Evolutionary conservation across 495 filamentous ascomycete genomes (phyloP).

Genomic region (Polyplosphaeria fusca): DNA sequence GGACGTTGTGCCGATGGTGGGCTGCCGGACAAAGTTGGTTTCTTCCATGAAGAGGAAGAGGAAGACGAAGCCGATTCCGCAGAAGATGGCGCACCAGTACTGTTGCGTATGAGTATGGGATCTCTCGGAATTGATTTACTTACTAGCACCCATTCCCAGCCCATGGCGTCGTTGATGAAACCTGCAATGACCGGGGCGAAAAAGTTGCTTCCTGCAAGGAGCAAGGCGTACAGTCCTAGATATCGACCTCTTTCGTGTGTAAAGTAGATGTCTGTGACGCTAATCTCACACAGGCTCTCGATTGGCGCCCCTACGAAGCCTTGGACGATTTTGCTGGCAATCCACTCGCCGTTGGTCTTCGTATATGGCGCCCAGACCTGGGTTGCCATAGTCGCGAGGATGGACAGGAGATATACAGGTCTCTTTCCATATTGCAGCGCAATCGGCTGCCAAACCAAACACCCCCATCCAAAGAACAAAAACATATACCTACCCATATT

Average conservation of each 20-base stretch:
- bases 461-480: constrained; percentile 59
- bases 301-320: constrained; percentile 67
- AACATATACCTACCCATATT: constrained; percentile 40
- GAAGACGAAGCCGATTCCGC: constrained; percentile 53
- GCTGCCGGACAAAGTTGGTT: constrained; percentile 54
- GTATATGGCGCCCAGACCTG: constrained; percentile 49
- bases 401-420: constrained; percentile 58
- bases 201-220: constrained; percentile 61
- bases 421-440: constrained; percentile 66
- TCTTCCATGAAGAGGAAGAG: constrained; percentile 70
- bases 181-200: constrained; percentile 64
- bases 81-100: constrained; percentile 64
- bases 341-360: constrained; percentile 59
- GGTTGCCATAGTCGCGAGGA: constrained; percentile 52
- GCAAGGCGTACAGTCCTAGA: constrained; percentile 63
- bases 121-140: background rate
- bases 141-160: constrained; percentile 59
- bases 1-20: constrained; percentile 33
- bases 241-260: constrained; percentile 64
- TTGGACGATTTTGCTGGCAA: constrained; percentile 57
- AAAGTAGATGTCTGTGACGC: constrained; percentile 64
- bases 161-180: constrained; percentile 63
- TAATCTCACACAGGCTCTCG: constrained; percentile 60
- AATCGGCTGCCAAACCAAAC: constrained; percentile 67
- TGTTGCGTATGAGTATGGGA: constrained; percentile 7